Percentiles rank a stretch among this genome's conserved stretches.
These are phyloP conservation scores for Aspergillus baeticus DNA, from an alignment of 495 filamentous ascomycete species.

Conservation along the genomic window DNA sequence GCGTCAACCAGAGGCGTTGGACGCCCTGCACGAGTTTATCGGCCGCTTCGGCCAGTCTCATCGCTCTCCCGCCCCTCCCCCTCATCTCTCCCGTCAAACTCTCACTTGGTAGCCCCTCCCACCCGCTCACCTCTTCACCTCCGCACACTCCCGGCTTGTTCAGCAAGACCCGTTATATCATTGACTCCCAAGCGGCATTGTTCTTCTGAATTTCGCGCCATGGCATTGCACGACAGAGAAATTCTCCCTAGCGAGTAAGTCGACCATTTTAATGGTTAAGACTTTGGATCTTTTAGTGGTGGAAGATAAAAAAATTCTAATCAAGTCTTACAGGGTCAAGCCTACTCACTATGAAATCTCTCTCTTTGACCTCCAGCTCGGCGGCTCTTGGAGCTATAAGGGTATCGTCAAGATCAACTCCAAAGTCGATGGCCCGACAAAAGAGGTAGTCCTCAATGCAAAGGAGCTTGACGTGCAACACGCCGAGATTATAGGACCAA, in stretches of 20 bases:
- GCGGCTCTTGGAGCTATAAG: slow-evolving; percentile 73
- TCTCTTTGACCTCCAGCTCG: slow-evolving; percentile 74
- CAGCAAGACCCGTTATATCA: slow-evolving; percentile 16
- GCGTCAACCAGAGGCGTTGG: slow-evolving; percentile 32
- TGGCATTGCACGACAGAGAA: slow-evolving; percentile 50
- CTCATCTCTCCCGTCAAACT: slow-evolving; percentile 14
- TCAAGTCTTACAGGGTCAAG: slow-evolving; percentile 58
- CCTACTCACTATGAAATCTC: slow-evolving; percentile 83
- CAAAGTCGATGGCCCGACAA: slow-evolving; percentile 60
- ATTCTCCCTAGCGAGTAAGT: slow-evolving; percentile 52
- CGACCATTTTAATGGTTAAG: not conserved
- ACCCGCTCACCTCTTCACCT: slow-evolving; percentile 25
- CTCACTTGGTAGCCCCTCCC: slow-evolving; percentile 16
- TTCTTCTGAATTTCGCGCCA: slow-evolving; percentile 42
- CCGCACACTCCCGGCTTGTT: slow-evolving; percentile 23
- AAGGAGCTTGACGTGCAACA: slow-evolving; percentile 44
- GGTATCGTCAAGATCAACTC: slow-evolving; percentile 68
- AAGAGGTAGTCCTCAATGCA: slow-evolving; percentile 72
- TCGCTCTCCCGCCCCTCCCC: slow-evolving; percentile 21
- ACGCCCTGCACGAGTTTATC: slow-evolving; percentile 24
- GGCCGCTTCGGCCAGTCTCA: slow-evolving; percentile 24
- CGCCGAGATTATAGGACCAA: slow-evolving; percentile 32
- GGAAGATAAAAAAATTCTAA: too few species aligned
- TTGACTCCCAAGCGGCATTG: slow-evolving; percentile 28
- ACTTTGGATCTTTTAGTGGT: too few species aligned